phyloP scores from a whole-genome alignment of 2,329 filamentous ascomycete genomes.

The Fusarium chuoi region DNA sequence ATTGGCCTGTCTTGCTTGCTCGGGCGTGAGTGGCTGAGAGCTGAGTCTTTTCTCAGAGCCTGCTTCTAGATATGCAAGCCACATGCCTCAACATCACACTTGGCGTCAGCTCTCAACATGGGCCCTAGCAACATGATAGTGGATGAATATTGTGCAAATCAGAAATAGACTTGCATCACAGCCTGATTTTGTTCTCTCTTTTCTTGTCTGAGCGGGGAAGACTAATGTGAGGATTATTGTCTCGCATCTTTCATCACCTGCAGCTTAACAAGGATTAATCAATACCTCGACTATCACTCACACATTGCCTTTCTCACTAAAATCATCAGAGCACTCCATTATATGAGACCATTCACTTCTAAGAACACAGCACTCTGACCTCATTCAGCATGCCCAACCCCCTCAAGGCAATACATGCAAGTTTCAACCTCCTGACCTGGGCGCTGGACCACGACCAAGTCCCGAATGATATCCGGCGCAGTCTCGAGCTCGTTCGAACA shows the following conservation, averaged over 20 bases:
- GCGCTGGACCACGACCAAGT: conserved; percentile 41
- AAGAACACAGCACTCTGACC: too few species aligned
- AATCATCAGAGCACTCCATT: not conserved
- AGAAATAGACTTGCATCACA: not conserved
- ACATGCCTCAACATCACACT: not conserved
- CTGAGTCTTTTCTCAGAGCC: not conserved
- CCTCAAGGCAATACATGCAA: conserved; percentile 17
- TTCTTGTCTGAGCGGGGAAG: not conserved
- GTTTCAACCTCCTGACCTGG: conserved; percentile 25
- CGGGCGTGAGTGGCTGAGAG: not conserved
- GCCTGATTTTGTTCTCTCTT: not conserved
- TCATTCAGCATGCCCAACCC: conserved; percentile 18
- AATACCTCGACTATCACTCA: not conserved
- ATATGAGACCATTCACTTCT: too few species aligned
- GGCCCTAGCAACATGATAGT: not conserved
- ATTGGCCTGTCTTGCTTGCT: not conserved
- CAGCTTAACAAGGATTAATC: not conserved
- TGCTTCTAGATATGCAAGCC: conserved; percentile 15
- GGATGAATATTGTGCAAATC: conserved; percentile 2
- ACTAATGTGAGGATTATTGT: not conserved
- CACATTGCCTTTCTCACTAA: not conserved
- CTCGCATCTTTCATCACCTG: not conserved
- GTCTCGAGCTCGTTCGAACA: conserved; percentile 48
- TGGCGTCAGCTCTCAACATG: conserved; percentile 6
- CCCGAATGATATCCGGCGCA: conserved; percentile 42